phyloP scores from a whole-genome alignment of 805 yeast species.

The Myxozyma geophila region DNA sequence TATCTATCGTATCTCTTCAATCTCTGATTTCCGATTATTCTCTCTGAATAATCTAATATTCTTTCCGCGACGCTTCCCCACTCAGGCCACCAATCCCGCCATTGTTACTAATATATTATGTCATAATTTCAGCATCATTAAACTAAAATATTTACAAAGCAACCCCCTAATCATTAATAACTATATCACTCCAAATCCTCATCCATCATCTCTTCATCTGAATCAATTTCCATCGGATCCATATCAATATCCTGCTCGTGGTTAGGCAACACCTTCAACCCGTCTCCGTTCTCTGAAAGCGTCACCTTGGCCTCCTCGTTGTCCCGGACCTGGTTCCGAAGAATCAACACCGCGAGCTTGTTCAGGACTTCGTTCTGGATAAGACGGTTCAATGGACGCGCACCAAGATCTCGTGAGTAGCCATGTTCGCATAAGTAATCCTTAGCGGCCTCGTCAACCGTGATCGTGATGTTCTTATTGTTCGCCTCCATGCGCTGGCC shows the following conservation, averaged over 20 bases:
- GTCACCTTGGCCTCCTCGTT: slow-evolving; percentile 81
- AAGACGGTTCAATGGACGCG: slow-evolving; percentile 87
- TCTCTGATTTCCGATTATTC: too few relatives aligned
- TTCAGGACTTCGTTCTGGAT: slow-evolving; percentile 89
- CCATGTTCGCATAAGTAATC: slow-evolving; percentile 85
- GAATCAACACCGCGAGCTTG: slow-evolving; percentile 82
- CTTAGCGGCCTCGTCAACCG: slow-evolving; percentile 74
- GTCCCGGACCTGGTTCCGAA: slow-evolving; percentile 84
- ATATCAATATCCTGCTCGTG: slow-evolving; percentile 58
- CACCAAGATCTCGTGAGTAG: slow-evolving; percentile 92
- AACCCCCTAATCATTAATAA: background rate
- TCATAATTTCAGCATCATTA: background rate
- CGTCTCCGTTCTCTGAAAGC: slow-evolving; percentile 56
- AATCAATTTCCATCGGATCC: slow-evolving; percentile 43
- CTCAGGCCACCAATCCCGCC: too few relatives aligned
- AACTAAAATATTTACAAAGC: background rate
- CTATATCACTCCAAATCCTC: slow-evolving; percentile 30
- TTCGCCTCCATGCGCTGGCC: slow-evolving; percentile 82
- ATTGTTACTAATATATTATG: too few relatives aligned
- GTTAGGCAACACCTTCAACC: slow-evolving; percentile 82
- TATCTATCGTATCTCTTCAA: too few relatives aligned
- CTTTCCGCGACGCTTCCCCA: too few relatives aligned
- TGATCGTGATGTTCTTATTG: slow-evolving; percentile 75
- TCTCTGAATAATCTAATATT: too few relatives aligned
- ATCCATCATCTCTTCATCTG: slow-evolving; percentile 32